A percentile compares a stretch with the other conserved stretches of the same genome.
Evolutionary conservation across 805 yeast genomes (phyloP).

Genomic region (Tetrapisispora fleetii): DNA sequence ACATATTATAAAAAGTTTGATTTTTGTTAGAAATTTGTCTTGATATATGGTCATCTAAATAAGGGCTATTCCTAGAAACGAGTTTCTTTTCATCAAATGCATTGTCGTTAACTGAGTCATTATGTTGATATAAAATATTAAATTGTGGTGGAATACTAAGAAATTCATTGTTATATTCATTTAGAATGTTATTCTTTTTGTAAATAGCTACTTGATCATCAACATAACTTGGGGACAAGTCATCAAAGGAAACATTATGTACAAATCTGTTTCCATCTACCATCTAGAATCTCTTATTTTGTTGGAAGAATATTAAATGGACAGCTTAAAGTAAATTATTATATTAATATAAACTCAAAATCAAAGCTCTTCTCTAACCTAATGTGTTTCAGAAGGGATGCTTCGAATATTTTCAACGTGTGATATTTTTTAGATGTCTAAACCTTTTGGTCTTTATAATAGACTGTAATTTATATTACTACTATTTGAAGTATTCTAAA

Average conservation of each 20-base stretch:
- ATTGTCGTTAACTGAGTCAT: background rate
- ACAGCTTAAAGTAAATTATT: too few relatives aligned
- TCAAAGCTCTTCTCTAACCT: background rate
- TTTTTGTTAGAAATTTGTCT: background rate
- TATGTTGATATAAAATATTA: slow-evolving; percentile 15
- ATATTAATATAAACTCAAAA: too few relatives aligned
- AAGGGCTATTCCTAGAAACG: background rate
- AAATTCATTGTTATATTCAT: slow-evolving; percentile 18
- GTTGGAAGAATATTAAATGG: background rate
- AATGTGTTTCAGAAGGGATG: too few relatives aligned
- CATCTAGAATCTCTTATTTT: background rate
- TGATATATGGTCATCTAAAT: background rate
- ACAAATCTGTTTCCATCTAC: slow-evolving; percentile 6
- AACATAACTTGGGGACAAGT: slow-evolving; percentile 21
- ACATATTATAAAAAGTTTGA: background rate
- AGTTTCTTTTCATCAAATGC: background rate
- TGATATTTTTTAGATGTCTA: too few relatives aligned
- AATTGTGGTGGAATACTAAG: slow-evolving; percentile 27
- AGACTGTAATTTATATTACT: too few relatives aligned
- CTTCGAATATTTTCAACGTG: too few relatives aligned
- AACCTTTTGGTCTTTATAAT: too few relatives aligned
- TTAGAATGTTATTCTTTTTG: slow-evolving; percentile 13
- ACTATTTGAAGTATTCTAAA: too few relatives aligned
- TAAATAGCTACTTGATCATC: slow-evolving; percentile 22
- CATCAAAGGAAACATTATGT: slow-evolving; percentile 27